These are phyloP conservation scores for Didymellaceae sp. DNA, from an alignment of 2,329 filamentous ascomycete species.

Conservation along the genomic window DNA sequence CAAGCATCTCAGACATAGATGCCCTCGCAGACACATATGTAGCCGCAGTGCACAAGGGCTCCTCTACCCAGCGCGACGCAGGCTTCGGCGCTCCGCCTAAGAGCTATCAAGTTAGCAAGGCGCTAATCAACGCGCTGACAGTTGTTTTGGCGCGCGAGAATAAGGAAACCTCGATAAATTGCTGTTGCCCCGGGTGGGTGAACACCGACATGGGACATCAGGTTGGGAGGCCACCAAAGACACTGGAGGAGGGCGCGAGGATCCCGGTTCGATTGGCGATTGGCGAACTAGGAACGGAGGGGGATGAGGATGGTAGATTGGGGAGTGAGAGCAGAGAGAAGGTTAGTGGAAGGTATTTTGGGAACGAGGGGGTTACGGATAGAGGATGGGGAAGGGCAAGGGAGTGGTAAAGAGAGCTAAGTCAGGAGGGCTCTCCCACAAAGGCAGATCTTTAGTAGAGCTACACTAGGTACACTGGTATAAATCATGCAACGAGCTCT, in stretches of 20 bases:
- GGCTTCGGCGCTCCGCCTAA: conserved; percentile 16
- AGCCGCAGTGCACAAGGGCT: not conserved
- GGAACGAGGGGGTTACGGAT: conserved; percentile 18
- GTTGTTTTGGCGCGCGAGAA: conserved; percentile 22
- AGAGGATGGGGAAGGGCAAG: conserved; percentile 14
- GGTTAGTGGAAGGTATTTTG: conserved; percentile 20
- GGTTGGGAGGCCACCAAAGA: conserved; percentile 21
- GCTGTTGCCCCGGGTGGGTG: conserved; percentile 26
- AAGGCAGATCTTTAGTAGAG: no score
- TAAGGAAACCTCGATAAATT: conserved; percentile 16
- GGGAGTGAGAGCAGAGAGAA: not conserved
- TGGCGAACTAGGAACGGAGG: conserved; percentile 7
- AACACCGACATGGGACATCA: conserved; percentile 22
- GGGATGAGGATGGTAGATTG: conserved; percentile 14
- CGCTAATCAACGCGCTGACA: conserved; percentile 25
- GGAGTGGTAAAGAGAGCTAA: conserved; percentile 11
- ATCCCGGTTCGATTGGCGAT: conserved; percentile 20
- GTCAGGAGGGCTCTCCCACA: no score
- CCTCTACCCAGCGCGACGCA: not conserved
- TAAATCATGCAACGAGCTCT: no score
- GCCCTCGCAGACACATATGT: conserved; percentile 10
- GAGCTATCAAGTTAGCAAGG: conserved; percentile 36
- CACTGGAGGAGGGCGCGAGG: conserved; percentile 18
- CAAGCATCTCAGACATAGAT: conserved; percentile 2
- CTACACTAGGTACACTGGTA: no score